Conservation (phyloP, 2,329 filamentous ascomycete genomes). For the Fusarium albosuccineum region DNA sequence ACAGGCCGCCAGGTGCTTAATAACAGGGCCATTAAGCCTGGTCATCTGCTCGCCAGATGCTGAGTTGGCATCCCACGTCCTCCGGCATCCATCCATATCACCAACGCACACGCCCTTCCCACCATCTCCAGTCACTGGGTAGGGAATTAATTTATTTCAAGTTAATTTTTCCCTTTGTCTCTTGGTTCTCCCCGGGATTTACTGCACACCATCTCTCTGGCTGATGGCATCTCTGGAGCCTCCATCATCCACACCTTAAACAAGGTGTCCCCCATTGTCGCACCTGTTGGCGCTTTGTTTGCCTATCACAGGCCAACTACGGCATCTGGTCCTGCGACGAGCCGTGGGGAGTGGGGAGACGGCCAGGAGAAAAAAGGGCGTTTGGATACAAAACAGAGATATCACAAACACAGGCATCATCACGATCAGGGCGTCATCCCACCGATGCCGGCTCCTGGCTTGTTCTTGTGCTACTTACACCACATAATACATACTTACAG, state of each 20-base stretch:
- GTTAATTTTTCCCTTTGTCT: too few species aligned
- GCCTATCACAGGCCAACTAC: slow-evolving; percentile 32
- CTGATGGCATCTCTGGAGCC: slow-evolving; percentile 1
- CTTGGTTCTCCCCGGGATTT: slow-evolving; percentile 29
- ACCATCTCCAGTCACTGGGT: slow-evolving; percentile 17
- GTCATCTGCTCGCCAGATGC: slow-evolving; percentile 54
- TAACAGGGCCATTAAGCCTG: slow-evolving; percentile 25
- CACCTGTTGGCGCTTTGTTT: slow-evolving; percentile 32
- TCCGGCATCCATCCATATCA: slow-evolving; percentile 17
- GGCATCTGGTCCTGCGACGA: slow-evolving; percentile 26
- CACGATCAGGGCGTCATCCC: slow-evolving; percentile 14
- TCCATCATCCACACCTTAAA: slow-evolving; percentile 30
- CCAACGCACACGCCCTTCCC: slow-evolving; percentile 37
- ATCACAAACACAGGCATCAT: slow-evolving; percentile 13
- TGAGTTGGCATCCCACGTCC: slow-evolving; percentile 52
- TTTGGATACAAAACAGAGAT: slow-evolving; percentile 25
- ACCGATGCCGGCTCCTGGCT: slow-evolving; percentile 31
- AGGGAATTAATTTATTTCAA: background rate
- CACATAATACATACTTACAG: too few species aligned
- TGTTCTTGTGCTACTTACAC: slow-evolving; percentile 29
- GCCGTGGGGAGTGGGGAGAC: slow-evolving; percentile 3
- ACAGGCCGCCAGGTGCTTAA: slow-evolving; percentile 24
- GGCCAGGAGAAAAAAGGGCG: background rate
- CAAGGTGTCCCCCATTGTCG: slow-evolving; percentile 18
- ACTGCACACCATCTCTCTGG: slow-evolving; percentile 26